phyloP scores from a whole-genome alignment of 2,329 filamentous ascomycete genomes.

The Achaetomium macrosporum region DNA sequence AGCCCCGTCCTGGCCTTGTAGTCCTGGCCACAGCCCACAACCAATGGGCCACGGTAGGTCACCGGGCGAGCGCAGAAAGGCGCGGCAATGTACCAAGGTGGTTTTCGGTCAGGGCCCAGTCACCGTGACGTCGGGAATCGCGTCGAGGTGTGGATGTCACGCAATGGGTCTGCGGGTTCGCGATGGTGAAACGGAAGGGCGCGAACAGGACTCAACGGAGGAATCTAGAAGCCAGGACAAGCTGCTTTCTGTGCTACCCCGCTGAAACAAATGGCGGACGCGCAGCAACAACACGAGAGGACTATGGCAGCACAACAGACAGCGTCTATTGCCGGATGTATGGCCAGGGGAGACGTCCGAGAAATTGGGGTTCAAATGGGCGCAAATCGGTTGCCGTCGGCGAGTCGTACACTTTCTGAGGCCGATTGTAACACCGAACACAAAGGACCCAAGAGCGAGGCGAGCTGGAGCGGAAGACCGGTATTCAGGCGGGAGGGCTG shows the following conservation, averaged over 20 bases:
- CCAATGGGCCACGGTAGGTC: conserved; percentile 17
- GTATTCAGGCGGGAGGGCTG: not conserved
- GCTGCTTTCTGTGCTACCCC: conserved; percentile 1
- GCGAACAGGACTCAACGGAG: not conserved
- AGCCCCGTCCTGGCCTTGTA: conserved; percentile 15
- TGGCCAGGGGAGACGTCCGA: not conserved
- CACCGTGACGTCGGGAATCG: conserved; percentile 22
- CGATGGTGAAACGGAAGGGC: conserved; percentile 10
- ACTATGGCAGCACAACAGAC: conserved; percentile 7
- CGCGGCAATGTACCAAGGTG: conserved; percentile 9
- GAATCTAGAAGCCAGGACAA: conserved; percentile 6
- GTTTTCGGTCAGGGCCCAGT: conserved; percentile 14
- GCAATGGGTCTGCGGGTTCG: conserved; percentile 13
- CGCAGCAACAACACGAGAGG: conserved; percentile 9
- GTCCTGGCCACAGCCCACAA: conserved; percentile 11
- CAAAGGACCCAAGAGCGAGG: not conserved
- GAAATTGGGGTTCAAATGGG: not conserved
- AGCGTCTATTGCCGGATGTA: not conserved
- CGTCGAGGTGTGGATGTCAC: conserved; percentile 18
- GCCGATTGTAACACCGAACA: not conserved
- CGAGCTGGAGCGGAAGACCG: not conserved
- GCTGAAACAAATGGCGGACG: conserved; percentile 4
- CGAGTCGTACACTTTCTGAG: not conserved
- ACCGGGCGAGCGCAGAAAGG: conserved; percentile 11
- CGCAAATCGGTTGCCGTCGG: not conserved